Evolutionary conservation across 257 asterid species (phyloP), one percentile per base, ranked within the genome.

Genomic region (Rhazya stricta): DNA sequence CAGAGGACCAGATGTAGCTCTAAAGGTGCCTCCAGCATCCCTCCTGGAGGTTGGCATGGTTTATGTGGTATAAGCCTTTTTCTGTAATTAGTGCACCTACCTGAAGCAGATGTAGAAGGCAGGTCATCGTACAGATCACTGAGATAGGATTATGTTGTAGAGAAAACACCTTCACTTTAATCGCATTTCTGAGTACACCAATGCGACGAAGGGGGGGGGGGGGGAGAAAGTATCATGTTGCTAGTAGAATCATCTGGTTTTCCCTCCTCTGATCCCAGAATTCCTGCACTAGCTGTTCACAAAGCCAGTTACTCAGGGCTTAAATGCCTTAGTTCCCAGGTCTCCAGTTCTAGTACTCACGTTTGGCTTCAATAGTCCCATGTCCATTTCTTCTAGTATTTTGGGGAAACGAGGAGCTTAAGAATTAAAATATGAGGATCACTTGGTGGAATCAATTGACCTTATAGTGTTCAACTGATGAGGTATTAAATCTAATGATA

Each of bases 11-110:
- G 98, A 91, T 79, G 97, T 91, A 74, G 89, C 97, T 27, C 85
- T 94, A 3, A 94, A 88, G 87, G 95, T 94, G 70, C 98, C 98
- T 50, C 97, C 98, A 27, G 98, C 97, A 3, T 94, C 98, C 12
- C 95, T 94, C 9, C 89, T 94, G 73, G 97, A 94, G 84, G 98
- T 94, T 74, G 97, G 98, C 36, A 94, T 94, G 98, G 91, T 91
- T 76, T 94, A 94, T 72, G 77, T 94, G 73, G 97, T 94, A 53
- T 94, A 51, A 82, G 75, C 69, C 25, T 56, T 15, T 19, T 19
- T 3, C 60, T 75, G 80, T 68, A 72, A 74, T n/a, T 4, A 43
- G 34, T 62, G 15, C 8, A 21, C 58, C 61, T 74, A 8, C 63
- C 66, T 61, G 16, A 46, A 30, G 56, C 53, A 34, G 23, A 8